Evolutionary conservation across 2,329 filamentous ascomycete genomes (phyloP), one percentile per base, ranked within the genome.

Genomic region (Sporothrix luriei): DNA sequence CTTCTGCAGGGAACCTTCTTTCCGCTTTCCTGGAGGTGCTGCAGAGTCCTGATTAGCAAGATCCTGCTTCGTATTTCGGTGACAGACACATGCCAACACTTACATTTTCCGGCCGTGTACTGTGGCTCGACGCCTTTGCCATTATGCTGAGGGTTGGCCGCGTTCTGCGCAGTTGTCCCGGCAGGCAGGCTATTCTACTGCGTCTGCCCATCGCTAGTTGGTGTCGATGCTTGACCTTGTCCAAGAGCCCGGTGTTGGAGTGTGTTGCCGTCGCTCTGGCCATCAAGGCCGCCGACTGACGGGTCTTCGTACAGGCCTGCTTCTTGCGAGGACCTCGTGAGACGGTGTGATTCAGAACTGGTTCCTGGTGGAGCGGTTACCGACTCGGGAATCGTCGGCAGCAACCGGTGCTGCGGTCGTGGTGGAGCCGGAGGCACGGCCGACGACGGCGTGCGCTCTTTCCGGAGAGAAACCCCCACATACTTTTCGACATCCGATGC

Each of bases 401-500:
- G 59, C 10, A 40, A 48, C 59, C 24, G 40, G 40, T 21, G 4
- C 14, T 62, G 38, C 21, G 59, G 59, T 11, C 59, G 59, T 14
- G 59, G 59, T 24, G 59, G 59, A 26, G 59, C 40, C 4, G 59
- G 59, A 40, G 40, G 59, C 7, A 62, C 48, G 21, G 9, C 38
- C 19, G 57, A 38, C 4, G 21, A 21, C 11, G 38, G 19, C 19
- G 43, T 29, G 16, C 40, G 43, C 46, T 55, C 62, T 54, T 54
- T 29, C 2, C 71, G 70, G 19, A 67, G 67, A 26, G 77, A 75
- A 14, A 76, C 72, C 68, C 73, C 70, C 52, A 79, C 78, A 21
- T 77, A 74, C 4, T 69, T 62, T 6, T 72, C 65, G 26, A 77
- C 72, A 65, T 77, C 75, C 46, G 75, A 70, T 10, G 75, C 75